phyloP scores from a whole-genome alignment of 1,139 yeast genomes.

The Kodamaea sp. region DNA sequence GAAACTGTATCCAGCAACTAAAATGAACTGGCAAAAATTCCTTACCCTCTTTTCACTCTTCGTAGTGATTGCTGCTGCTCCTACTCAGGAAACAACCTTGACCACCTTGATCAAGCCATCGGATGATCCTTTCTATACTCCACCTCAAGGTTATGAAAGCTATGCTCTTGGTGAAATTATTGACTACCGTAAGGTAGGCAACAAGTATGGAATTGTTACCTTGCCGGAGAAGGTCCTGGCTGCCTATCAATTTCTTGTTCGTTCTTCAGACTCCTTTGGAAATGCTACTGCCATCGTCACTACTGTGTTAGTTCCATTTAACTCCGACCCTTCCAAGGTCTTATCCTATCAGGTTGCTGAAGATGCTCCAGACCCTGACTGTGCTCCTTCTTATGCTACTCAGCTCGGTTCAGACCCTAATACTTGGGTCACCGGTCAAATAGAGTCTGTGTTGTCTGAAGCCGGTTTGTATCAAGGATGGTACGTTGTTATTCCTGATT shows the following conservation, averaged over 20 bases:
- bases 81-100: neutral
- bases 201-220: neutral
- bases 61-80: too few species aligned
- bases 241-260: conserved; percentile 33
- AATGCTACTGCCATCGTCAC: conserved; percentile 32
- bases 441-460: conserved; percentile 11
- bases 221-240: conserved; percentile 17
- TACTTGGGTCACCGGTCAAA: neutral
- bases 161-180: conserved; percentile 27
- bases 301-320: conserved; percentile 31
- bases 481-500: conserved; percentile 22
- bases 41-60: too few species aligned
- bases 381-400: conserved; percentile 35
- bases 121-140: conserved; percentile 28
- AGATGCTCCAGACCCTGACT: conserved; percentile 28
- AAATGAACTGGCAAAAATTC: too few species aligned
- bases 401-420: conserved; percentile 18
- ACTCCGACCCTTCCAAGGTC: conserved; percentile 28
- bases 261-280: conserved; percentile 34
- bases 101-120: neutral
- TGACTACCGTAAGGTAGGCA: conserved; percentile 17
- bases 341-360: conserved; percentile 35
- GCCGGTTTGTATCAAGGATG: conserved; percentile 18
- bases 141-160: conserved; percentile 27
- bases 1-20: too few species aligned